Base-by-base conservation (phyloP, 164 flowering plant genomes). In the Platanus orientalis region DNA sequence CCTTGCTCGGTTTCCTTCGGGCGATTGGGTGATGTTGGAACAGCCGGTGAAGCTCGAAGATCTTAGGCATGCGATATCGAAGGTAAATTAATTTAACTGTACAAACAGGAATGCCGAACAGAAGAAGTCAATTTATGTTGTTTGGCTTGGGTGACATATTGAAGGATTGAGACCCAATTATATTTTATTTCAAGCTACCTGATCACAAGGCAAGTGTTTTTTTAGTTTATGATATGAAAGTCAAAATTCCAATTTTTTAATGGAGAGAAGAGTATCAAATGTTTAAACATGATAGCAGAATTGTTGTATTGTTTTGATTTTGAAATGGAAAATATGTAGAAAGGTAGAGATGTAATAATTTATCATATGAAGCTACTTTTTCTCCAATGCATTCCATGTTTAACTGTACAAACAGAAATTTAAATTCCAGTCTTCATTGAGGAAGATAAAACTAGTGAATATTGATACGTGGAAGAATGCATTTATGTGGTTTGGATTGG, bases 1-100 rank as follows among this genome's bases (percentile, higher is more conserved):
- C 12, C 70, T 94, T 47, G 98, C 96, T 1, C 66, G 97, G 77
- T 94, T 94, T 64, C 98, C 98, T 2, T 82, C 91, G 0, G 98
- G 98, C 7, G 98, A 94, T 78, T 90, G 85, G 86, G 68, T 71
- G 34, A 86, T 94, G 5, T 84, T 95, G 1, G 83, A 93, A 3
- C 76, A 83, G 49, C 78, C 83, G 0, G 88, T 93, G 24, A 76
- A 71, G 76, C 75, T 61, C 19, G 91, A 89, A 36, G 96, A 90
- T 78, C 77, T 93, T 16, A 54, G 54, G 17, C 80, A 89, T 49
- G 96, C 98, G 0, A 75, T 93, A 25, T 75, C 96, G 0, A 90
- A 84, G 95, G 98, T 93, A 73, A 52, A 36, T 3, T 19, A 4
- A 3, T 54, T 39, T 47, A 12, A 26, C 50, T 7, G 7, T 14